Conservation (phyloP, 495 filamentous ascomycete species). For the Polyplosphaeria fusca region DNA sequence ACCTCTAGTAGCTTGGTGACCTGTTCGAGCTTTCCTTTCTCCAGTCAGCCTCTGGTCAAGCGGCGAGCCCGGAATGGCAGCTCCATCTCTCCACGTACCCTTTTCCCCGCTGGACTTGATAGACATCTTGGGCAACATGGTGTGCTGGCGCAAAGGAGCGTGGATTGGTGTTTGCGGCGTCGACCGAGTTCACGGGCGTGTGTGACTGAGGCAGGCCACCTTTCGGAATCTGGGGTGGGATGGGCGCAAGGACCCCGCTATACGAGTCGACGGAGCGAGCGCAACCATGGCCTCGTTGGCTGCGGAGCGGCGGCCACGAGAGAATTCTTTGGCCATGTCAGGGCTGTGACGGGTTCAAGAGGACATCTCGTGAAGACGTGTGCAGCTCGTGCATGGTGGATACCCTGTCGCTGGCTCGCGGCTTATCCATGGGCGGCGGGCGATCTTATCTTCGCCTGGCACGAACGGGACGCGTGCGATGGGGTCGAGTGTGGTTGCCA, state of each 20-base stretch:
- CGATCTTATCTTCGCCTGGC: too few species aligned
- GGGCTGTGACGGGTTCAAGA: too few species aligned
- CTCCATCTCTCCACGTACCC: neutral
- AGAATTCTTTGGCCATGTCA: too few species aligned
- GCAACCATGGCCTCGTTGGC: neutral
- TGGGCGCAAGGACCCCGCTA: neutral
- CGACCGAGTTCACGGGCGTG: neutral
- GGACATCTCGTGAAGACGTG: too few species aligned
- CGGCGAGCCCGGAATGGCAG: neutral
- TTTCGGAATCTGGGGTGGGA: neutral
- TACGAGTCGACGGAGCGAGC: neutral
- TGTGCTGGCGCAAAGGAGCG: neutral
- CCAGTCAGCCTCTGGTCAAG: constrained; percentile 2
- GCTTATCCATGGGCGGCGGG: too few species aligned
- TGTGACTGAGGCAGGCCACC: too few species aligned
- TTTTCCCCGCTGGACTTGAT: neutral
- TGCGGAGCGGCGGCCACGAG: too few species aligned
- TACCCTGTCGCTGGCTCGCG: too few species aligned
- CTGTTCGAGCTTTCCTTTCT: constrained; percentile 25
- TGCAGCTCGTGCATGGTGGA: too few species aligned
- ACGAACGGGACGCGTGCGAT: too few species aligned
- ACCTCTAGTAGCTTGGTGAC: constrained; percentile 24
- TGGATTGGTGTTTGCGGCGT: neutral
- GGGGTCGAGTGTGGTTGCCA: too few species aligned
- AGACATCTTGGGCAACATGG: neutral